Evolutionary conservation across 2,329 filamentous ascomycete genomes (phyloP), one percentile per base, ranked within the genome.

Genomic region (Ceratocystiopsis minuta): DNA sequence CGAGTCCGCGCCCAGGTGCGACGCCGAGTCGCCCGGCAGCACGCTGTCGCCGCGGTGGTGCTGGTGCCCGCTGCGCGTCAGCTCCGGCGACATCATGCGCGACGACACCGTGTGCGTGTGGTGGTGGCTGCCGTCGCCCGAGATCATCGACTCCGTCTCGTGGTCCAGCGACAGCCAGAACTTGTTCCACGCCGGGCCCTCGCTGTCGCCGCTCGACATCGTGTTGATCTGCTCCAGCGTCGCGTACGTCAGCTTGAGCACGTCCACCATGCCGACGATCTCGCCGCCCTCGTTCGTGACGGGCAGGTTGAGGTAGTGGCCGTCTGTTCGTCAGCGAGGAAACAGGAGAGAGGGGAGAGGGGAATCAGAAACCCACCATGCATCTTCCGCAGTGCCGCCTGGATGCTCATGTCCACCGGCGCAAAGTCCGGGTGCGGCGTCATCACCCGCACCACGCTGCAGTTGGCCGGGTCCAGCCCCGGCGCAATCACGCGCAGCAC

Each of bases 211-310:
- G 41, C 78, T 86, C 35, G 74, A 78, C 79, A 98, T 96, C 45
- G 84, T 86, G 66, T 96, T 96, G 62, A 93, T 86, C 66, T 95
- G 88, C 62, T 98, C 90, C 41, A 98, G 72, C 6, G 90, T 98
- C 39, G 90, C 90, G 61, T 98, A 98, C 17, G 90, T 98, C 54
- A 98, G 71, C 65, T 96, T 96, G 48, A 98, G 74, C 45, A 98
- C 90, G 60, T 98, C 90, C 20, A 98, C 90, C 90, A 98, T 98
- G 54, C 90, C 90, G 45, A 98, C 90, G 55, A 98, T 98, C 61
- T 98, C 90, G 49, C 88, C 90, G 47, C 75, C 72, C 50, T 93
- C 86, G 60, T 95, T 95, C 90, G 98, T 98, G 48, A 98, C 90
- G 10, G 90, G 90, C 37, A 98, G 67, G 60, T 98, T 98, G 43